Evolutionary conservation across 371 early-diverging fungal species (phyloP).

Genomic region (Umbelopsis sp.): DNA sequence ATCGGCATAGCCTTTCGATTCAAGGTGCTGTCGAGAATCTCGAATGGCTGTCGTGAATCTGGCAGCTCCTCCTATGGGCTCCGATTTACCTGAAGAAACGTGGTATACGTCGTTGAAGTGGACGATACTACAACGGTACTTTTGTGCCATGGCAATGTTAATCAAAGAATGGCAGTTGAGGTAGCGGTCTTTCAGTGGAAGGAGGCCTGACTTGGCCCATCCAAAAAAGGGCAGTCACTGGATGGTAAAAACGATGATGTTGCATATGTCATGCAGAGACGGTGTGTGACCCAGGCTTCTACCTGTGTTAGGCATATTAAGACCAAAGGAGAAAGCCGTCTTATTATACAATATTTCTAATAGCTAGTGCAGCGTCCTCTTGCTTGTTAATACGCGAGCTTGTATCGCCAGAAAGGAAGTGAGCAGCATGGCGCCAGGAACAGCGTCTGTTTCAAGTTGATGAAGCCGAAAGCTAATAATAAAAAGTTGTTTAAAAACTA

Average conservation of each 20-base stretch:
- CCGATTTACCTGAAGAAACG: conserved; percentile 43
- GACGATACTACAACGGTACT: conserved; percentile 30
- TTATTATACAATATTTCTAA: no score
- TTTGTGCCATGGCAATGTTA: not conserved
- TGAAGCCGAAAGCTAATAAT: no score
- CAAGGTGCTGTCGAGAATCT: conserved; percentile 18
- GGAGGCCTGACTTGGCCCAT: not conserved
- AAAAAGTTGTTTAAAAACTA: no score
- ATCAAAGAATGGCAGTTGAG: not conserved
- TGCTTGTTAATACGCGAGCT: no score
- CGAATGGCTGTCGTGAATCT: conserved; percentile 49
- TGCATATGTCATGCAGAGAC: no score
- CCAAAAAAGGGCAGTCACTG: not conserved
- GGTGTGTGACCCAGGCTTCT: no score
- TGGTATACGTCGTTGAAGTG: conserved; percentile 74
- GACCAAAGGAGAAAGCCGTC: no score
- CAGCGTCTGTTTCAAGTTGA: no score
- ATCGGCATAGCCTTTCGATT: conserved; percentile 13
- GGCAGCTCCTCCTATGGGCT: conserved; percentile 68
- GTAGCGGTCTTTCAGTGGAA: not conserved
- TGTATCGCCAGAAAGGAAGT: no score
- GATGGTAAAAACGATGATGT: not conserved
- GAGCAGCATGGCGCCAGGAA: no score
- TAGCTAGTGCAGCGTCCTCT: no score
- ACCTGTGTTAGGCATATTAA: no score